These are phyloP conservation scores for Trichoderma reesei DNA, from an alignment of 495 filamentous ascomycete species.

Conservation along the genomic window DNA sequence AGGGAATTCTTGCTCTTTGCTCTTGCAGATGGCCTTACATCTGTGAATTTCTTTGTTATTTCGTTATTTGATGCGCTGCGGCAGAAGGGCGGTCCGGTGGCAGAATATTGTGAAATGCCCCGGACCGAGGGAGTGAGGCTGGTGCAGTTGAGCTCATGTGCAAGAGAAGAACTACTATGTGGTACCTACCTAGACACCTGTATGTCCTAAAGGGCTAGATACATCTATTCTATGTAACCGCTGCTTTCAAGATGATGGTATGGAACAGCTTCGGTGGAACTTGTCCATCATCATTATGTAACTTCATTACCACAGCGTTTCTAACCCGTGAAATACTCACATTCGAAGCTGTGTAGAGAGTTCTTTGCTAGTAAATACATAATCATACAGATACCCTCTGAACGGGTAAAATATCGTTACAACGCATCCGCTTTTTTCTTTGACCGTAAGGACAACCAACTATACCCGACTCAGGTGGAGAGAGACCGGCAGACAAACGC, in stretches of 20 bases:
- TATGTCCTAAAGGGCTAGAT: not conserved
- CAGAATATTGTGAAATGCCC: conserved; percentile 76
- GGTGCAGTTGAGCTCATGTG: conserved; percentile 15
- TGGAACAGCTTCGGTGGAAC: not conserved
- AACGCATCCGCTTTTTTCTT: not conserved
- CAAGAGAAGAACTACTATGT: not conserved
- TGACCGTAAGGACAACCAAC: not conserved
- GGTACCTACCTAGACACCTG: not conserved
- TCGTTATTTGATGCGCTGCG: conserved; percentile 9
- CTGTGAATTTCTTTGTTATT: not conserved
- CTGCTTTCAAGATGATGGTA: not conserved
- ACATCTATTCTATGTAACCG: not conserved
- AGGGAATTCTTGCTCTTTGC: not conserved
- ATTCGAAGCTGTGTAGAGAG: not conserved
- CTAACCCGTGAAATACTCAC: not conserved
- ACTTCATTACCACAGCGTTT: not conserved
- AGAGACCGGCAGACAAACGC: not conserved
- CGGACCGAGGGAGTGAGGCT: conserved; percentile 4
- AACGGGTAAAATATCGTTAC: not conserved
- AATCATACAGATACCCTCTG: not conserved
- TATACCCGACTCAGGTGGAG: not conserved
- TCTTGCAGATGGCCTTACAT: not conserved
- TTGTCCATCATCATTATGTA: not conserved
- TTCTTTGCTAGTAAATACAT: not conserved
- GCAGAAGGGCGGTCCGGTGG: conserved; percentile 25